phyloP scores from a whole-genome alignment of 305 asterid species.

The Rubia tinctorum region DNA sequence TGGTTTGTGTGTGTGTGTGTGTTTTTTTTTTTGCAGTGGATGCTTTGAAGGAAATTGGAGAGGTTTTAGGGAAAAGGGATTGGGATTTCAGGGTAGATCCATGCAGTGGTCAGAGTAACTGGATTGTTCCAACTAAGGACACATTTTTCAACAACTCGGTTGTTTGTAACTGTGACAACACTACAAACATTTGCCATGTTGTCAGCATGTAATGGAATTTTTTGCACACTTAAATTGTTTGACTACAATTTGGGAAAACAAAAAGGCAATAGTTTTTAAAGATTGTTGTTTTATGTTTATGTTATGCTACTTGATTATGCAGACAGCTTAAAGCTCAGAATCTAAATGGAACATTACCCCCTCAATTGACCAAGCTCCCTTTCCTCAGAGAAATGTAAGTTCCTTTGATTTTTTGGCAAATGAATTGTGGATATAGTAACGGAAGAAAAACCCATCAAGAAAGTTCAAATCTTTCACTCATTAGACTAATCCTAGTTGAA shows the following conservation, averaged over 20 bases:
- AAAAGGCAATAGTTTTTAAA: too few species aligned
- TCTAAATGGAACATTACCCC: constrained; percentile 53
- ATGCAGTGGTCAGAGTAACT: constrained; percentile 34
- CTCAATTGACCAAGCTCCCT: constrained; percentile 47
- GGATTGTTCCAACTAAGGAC: constrained; percentile 23
- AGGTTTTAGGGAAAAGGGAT: constrained; percentile 47
- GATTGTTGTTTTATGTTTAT: not conserved
- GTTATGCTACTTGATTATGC: constrained; percentile 13
- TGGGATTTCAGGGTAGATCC: constrained; percentile 12
- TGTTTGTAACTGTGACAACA: constrained; percentile 39
- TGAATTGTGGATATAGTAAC: constrained; percentile 25
- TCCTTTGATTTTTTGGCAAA: not conserved
- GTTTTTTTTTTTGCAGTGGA: constrained; percentile 22
- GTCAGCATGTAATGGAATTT: constrained; percentile 34
- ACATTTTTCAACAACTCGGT: constrained; percentile 24
- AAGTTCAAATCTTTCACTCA: not conserved
- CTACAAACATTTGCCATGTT: constrained; percentile 42
- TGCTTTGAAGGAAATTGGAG: constrained; percentile 37
- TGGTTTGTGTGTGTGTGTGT: too few species aligned
- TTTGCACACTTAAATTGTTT: not conserved
- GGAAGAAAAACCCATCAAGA: not conserved
- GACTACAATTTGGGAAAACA: not conserved
- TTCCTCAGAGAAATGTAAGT: constrained; percentile 55
- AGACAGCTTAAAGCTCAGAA: constrained; percentile 46
- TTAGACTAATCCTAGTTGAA: not conserved